Evolutionary conservation across 2,329 filamentous ascomycete species (phyloP), one percentile per base, ranked within the genome.

Genomic region (Fonsecaea monophora): DNA sequence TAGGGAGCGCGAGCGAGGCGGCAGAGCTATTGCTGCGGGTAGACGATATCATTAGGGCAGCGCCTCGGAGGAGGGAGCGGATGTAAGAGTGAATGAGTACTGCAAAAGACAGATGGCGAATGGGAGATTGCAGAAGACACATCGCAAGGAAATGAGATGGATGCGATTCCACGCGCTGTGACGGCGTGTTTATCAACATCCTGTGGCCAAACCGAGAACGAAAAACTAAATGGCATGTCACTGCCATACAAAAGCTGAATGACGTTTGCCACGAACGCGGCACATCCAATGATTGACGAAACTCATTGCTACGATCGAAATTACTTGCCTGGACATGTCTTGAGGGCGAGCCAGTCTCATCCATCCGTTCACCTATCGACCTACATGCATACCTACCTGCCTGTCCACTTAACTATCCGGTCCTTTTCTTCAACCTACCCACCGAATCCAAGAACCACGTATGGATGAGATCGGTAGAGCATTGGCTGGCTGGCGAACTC

Each of bases 41-140:
- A 60, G 95, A 99, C 82, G 95, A 98, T 80, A 99, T 99, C 79
- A 98, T 99, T 78, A 90, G 94, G 69, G 92, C 92, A 60, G 95
- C 95, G 60, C 95, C 95, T 61, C 86, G 95, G 78, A 89, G 87
- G 81, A 86, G 92, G 70, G 91, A 94, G 79, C 87, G 91, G 74
- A 89, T 90, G 85, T 92, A 82, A 82, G n/a, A 30, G 9, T 12
- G 45, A 50, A 21, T 50, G 9, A 30, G 18, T 50, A 21, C 18
- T 50, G 45, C 18, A 50, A 25, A 4, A 25, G 45, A 15, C 38
- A 15, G 38, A 42, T 42, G 38, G 45, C 45, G 25, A 21, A 50
- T 50, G 45, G 13, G 2, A 25, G 25, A 25, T 25, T 2, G 25
- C 25, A 25, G 25, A 3, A 25, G 25, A 25, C 25, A 25, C 25